Evolutionary conservation across 1,139 yeast genomes (phyloP).

Genomic region (Debaryomyces robertsiae): DNA sequence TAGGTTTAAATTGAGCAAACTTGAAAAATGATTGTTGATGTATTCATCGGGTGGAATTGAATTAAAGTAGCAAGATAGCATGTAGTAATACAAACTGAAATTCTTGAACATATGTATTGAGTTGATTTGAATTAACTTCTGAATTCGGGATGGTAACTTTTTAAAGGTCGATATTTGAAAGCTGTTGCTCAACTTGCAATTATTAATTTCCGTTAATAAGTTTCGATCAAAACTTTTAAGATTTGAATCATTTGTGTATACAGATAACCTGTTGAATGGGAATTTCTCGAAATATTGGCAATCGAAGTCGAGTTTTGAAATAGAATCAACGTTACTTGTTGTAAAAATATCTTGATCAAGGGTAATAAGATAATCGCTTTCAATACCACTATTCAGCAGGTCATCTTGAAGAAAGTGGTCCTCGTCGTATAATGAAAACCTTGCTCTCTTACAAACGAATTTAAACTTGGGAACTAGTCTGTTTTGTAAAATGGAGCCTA

Average conservation of each 20-base stretch:
- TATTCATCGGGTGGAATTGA: conserved; percentile 31
- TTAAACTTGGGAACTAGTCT: conserved; percentile 50
- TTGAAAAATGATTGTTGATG: conserved; percentile 42
- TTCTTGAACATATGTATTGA: conserved; percentile 39
- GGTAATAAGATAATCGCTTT: conserved; percentile 40
- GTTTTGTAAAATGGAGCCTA: conserved; percentile 54
- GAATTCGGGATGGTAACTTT: conserved; percentile 39
- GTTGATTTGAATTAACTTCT: conserved; percentile 36
- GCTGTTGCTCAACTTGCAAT: conserved; percentile 26
- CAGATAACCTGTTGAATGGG: conserved; percentile 38
- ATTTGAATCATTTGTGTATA: conserved; percentile 45
- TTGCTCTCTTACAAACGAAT: conserved; percentile 48
- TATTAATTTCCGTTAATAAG: conserved; percentile 32
- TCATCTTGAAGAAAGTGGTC: conserved; percentile 18
- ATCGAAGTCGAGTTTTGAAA: conserved; percentile 20
- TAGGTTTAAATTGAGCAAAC: conserved; percentile 39
- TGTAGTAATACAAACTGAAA: conserved; percentile 41
- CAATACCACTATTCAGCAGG: neutral
- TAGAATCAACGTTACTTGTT: conserved; percentile 27
- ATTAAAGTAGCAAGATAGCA: conserved; percentile 46
- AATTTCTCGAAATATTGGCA: conserved; percentile 30
- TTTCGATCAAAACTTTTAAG: conserved; percentile 37
- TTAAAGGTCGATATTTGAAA: conserved; percentile 27
- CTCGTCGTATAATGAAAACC: conserved; percentile 41
- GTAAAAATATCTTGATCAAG: conserved; percentile 41